phyloP scores from a whole-genome alignment of 768 basidiomycete species.

The Collybia nuda region DNA sequence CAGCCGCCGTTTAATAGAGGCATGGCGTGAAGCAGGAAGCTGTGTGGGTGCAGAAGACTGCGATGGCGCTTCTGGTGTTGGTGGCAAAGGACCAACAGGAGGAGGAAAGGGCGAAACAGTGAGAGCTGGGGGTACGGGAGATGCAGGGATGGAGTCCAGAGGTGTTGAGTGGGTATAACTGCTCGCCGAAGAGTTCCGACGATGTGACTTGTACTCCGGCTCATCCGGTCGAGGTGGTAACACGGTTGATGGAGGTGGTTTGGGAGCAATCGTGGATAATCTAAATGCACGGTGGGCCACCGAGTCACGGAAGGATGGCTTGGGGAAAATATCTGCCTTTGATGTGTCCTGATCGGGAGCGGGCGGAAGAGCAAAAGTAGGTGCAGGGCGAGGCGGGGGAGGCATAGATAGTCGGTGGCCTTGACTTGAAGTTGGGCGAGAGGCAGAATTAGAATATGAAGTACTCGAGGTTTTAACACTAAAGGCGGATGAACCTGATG shows the following conservation, averaged over 20 bases:
- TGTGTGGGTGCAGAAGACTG: slow-evolving; percentile 43
- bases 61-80: slow-evolving; percentile 14
- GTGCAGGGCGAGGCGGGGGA: slow-evolving; percentile 73
- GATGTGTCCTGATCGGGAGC: slow-evolving; percentile 44
- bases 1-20: slow-evolving; percentile 61
- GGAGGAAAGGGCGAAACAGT: slow-evolving; percentile 14
- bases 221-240: slow-evolving; percentile 75
- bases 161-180: slow-evolving; percentile 21
- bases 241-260: slow-evolving; percentile 56
- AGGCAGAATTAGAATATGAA: slow-evolving; percentile 32
- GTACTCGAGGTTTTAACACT: slow-evolving; percentile 44
- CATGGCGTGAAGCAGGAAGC: slow-evolving; percentile 27
- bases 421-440: slow-evolving; percentile 34
- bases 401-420: slow-evolving; percentile 65
- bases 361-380: slow-evolving; percentile 65
- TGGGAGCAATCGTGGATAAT: slow-evolving; percentile 61
- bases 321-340: slow-evolving; percentile 19
- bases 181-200: slow-evolving; percentile 36
- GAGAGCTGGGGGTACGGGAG: slow-evolving; percentile 35
- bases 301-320: slow-evolving; percentile 54
- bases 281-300: slow-evolving; percentile 56
- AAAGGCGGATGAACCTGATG: slow-evolving; percentile 48
- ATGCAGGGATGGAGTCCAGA: slow-evolving; percentile 43
- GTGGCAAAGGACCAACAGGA: slow-evolving; percentile 15
- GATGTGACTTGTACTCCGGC: slow-evolving; percentile 26